A percentile compares a stretch with the other conserved stretches of the same genome.
phyloP scores from a whole-genome alignment of 768 basidiomycete genomes.

The Daedalea quercina region DNA sequence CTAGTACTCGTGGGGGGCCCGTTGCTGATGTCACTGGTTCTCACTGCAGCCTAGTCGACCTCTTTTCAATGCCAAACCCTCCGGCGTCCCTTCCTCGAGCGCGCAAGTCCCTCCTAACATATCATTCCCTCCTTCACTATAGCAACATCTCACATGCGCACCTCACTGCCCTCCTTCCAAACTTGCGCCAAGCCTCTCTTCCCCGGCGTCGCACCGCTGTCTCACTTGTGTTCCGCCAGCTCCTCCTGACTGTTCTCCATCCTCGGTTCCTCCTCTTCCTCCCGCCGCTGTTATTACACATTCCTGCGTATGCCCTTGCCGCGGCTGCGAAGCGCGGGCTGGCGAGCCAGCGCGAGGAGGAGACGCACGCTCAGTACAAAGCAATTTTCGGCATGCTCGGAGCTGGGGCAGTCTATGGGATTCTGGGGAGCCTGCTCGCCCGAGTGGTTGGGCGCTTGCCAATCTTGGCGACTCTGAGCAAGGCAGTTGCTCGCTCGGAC shows the following conservation, averaged over 20 bases:
- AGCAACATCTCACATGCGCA: constrained; percentile 73
- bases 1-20: background rate
- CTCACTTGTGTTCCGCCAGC: constrained; percentile 65
- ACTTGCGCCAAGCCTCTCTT: constrained; percentile 58
- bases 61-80: constrained; percentile 58
- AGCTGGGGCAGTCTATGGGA: constrained; percentile 9
- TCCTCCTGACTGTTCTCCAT: constrained; percentile 62
- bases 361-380: constrained; percentile 95
- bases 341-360: constrained; percentile 65
- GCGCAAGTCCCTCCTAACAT: constrained; percentile 67
- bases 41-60: constrained; percentile 62
- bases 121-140: constrained; percentile 77
- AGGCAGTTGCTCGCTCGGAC: background rate
- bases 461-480: background rate
- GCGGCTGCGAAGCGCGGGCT: constrained; percentile 62
- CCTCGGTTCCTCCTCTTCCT: constrained; percentile 82
- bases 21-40: background rate
- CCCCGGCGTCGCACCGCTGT: constrained; percentile 63
- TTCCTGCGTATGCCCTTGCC: constrained; percentile 80
- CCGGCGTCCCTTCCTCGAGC: constrained; percentile 49
- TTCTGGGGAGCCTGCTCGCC: constrained; percentile 1
- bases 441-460: background rate
- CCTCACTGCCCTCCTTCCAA: constrained; percentile 69
- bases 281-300: constrained; percentile 72
- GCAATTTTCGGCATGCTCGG: constrained; percentile 59